phyloP scores from a whole-genome alignment of 192 early-diverging fungal species.

The Coemansia reversa region DNA sequence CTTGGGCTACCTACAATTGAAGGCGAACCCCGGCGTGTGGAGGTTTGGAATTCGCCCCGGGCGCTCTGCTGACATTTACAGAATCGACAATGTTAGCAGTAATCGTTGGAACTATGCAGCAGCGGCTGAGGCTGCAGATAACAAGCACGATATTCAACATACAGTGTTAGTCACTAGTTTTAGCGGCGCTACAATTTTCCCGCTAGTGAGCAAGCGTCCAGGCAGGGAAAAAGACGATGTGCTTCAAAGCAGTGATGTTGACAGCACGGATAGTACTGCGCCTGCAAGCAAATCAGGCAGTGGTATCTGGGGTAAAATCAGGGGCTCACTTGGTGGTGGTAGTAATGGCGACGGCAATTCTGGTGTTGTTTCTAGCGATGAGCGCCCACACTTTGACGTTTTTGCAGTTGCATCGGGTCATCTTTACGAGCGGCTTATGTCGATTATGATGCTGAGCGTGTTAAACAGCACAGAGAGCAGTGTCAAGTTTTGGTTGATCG shows the following conservation, averaged over 20 bases:
- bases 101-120: constrained; percentile 40
- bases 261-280: background rate
- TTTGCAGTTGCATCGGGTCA: constrained; percentile 99
- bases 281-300: background rate
- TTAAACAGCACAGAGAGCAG: constrained; percentile 80
- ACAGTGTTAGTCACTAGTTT: constrained; percentile 74
- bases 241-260: constrained; percentile 40
- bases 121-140: constrained; percentile 14
- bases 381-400: constrained; percentile 75
- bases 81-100: constrained; percentile 54
- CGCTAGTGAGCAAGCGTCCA: constrained; percentile 71
- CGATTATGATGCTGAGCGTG: constrained; percentile 96
- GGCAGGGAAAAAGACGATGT: constrained; percentile 81
- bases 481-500: constrained; percentile 99
- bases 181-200: constrained; percentile 79
- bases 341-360: background rate
- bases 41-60: constrained; percentile 75
- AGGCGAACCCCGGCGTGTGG: constrained; percentile 92
- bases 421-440: constrained; percentile 95
- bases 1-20: constrained; percentile 94
- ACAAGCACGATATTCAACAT: constrained; percentile 25
- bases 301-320: constrained; percentile 43
- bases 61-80: constrained; percentile 76
- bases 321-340: constrained; percentile 21
- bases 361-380: constrained; percentile 8